Base-by-base conservation (phyloP, 345 rosid genomes). In the Sisymbrium altissimum region DNA sequence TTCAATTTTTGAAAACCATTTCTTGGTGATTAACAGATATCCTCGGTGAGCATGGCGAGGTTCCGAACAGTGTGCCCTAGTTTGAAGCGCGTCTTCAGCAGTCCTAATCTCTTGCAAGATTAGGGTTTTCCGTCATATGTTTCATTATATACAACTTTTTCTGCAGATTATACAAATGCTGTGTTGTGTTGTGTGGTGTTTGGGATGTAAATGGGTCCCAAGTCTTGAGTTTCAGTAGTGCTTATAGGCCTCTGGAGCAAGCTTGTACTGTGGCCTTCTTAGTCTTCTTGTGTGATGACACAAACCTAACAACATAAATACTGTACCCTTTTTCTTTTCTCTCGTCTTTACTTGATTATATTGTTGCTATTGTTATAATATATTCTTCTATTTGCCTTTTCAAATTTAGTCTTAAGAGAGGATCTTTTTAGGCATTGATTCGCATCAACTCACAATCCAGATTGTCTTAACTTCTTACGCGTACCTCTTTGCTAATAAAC, bases 61-160 rank as follows among this genome's bases (percentile, higher is more conserved):
- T 79, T 90, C 63, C 90, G 98, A 6, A 44, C 70, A 23, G 85
- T 81, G 6, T 86, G 90, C 58, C 93, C 88, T 3, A 90, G 96
- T 83, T 74, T 93, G 86, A 93, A 90, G 87, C 93, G 98, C 3
- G 84, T 91, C 70, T 93, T 77, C 72, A 77, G 81, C 81, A 71
- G 81, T 43, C 77, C 81, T 7, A 77, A 58, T 59, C 77, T 71
- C 33, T 19, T 71, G 55, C 81, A 77, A 58, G 81, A 77, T 58
- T 77, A 77, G 73, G 67, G 36, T 44, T 41, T 11, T 68, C 58
- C 35, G 27, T 62, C 55, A 7, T 5, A 17, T 63, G 58, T 63
- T 52, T 69, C 1, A 12, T 54, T 63, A 25, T 36, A 63, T 55
- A 43, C 50, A 68, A 52, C 35, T 35, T 59, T 12, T 39, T 10